Evolutionary conservation across 2,329 filamentous ascomycete genomes (phyloP), one percentile per base, ranked within the genome.

Genomic region (Fusarium sp.): DNA sequence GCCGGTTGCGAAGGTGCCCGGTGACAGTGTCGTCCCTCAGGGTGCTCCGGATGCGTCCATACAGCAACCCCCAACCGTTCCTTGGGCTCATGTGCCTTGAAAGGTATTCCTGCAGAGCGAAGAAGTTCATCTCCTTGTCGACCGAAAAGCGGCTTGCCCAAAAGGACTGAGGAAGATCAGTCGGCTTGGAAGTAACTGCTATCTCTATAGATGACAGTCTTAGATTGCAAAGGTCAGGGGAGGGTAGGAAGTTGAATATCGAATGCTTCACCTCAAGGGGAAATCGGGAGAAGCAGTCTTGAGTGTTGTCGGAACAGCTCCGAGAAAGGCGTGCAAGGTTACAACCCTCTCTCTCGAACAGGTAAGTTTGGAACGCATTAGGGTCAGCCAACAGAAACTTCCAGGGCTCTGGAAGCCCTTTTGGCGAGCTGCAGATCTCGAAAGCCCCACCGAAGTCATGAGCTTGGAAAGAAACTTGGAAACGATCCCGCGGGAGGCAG

Each of bases 61-160:
- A 74, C 3, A 71, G 30, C n/a, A n/a, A n/a, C n/a, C n/a, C n/a
- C n/a, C n/a, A n/a, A n/a, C n/a, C n/a, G n/a, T n/a, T n/a, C n/a
- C n/a, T n/a, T n/a, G n/a, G n/a, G n/a, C n/a, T n/a, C n/a, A n/a
- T n/a, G n/a, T n/a, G n/a, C n/a, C n/a, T 10, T 9, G 27, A 16
- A 2, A 2, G 18, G 5, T 11, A 1, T 9, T 16, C 1, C 1
- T 23, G 3, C 0, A 41, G 13, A 1, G 62, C 45, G 7, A 65
- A 39, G 20, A 74, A 74, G 8, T 4, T 25, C 64, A 74, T 64
- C 6, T 74, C 71, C 4, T 34, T 52, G 11, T 45, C 34, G 4
- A 2, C 13, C 2, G 16, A 5, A 8, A 74, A 74, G 3, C 71
- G 71, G 1, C 71, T 74, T 23, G 18, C 68, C 71, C 71, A 74